Evolutionary conservation across 805 yeast genomes (phyloP).

Genomic region (Diddensiella caesifluorescens): DNA sequence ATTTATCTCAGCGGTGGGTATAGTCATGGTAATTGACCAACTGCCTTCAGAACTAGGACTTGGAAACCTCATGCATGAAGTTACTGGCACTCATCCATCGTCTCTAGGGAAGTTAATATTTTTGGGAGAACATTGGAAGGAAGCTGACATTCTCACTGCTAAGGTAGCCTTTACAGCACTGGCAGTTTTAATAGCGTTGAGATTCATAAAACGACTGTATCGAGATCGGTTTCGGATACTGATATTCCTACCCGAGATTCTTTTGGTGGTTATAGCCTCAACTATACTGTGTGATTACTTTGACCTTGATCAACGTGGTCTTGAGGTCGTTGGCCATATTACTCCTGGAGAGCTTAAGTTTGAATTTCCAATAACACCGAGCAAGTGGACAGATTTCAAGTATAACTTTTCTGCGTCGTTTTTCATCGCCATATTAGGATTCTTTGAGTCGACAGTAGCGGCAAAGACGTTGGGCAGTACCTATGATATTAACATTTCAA

Average conservation of each 20-base stretch:
- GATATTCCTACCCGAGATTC: slow-evolving; percentile 78
- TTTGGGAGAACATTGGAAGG: slow-evolving; percentile 42
- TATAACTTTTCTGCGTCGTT: slow-evolving; percentile 63
- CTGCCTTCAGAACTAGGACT: slow-evolving; percentile 69
- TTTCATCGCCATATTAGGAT: slow-evolving; percentile 78
- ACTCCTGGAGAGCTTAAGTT: slow-evolving; percentile 46
- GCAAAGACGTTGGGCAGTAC: slow-evolving; percentile 76
- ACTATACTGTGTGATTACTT: slow-evolving; percentile 46
- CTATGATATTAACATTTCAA: slow-evolving; percentile 58
- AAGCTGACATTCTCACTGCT: slow-evolving; percentile 56
- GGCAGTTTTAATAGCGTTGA: slow-evolving; percentile 38
- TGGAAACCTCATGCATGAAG: slow-evolving; percentile 35
- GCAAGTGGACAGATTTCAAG: slow-evolving; percentile 45
- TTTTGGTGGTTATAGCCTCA: slow-evolving; percentile 61
- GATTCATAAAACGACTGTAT: slow-evolving; percentile 39
- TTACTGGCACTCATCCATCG: slow-evolving; percentile 50
- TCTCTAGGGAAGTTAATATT: slow-evolving; percentile 66
- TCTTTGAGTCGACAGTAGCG: slow-evolving; percentile 90
- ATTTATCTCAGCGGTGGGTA: slow-evolving; percentile 79
- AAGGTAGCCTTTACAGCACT: slow-evolving; percentile 54
- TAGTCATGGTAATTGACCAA: slow-evolving; percentile 77
- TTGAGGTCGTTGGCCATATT: slow-evolving; percentile 67
- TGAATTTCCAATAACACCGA: slow-evolving; percentile 51
- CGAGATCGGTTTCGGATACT: slow-evolving; percentile 35
- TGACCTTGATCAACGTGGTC: slow-evolving; percentile 39